These are phyloP conservation scores for Didymella exigua DNA, from an alignment of 2,329 filamentous ascomycete genomes.

Conservation along the genomic window DNA sequence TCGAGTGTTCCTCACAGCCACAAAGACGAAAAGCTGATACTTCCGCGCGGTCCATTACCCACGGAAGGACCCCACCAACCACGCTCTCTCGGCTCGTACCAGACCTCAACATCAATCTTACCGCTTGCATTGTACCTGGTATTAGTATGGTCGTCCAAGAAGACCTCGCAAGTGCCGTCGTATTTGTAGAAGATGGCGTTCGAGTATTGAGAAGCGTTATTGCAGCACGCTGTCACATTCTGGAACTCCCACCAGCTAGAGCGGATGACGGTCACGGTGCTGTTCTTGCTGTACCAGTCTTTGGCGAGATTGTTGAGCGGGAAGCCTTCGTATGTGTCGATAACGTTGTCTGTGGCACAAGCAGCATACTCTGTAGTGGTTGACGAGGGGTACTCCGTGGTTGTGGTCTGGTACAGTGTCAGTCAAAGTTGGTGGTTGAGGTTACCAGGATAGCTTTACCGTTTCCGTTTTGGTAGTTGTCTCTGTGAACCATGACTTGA, in stretches of 20 bases:
- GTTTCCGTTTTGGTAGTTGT: slow-evolving; percentile 5
- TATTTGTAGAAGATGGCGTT: slow-evolving; percentile 16
- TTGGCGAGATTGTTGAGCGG: slow-evolving; percentile 2
- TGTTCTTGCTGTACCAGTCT: slow-evolving; percentile 15
- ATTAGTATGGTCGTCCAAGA: not conserved
- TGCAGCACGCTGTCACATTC: slow-evolving; percentile 12
- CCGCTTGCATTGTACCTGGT: not conserved
- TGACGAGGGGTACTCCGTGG: slow-evolving; percentile 4
- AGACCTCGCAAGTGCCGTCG: slow-evolving; percentile 9
- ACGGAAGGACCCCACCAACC: slow-evolving; percentile 9
- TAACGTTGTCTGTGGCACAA: slow-evolving; percentile 9
- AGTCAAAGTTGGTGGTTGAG: not conserved
- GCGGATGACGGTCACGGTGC: slow-evolving; percentile 12
- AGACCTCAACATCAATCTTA: slow-evolving; percentile 8
- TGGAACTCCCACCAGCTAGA: slow-evolving; percentile 4
- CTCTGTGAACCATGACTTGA: slow-evolving; percentile 6
- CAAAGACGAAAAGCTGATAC: slow-evolving; percentile 11
- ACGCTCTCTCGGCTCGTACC: slow-evolving; percentile 10
- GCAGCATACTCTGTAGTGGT: slow-evolving; percentile 10
- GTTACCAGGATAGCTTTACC: not conserved
- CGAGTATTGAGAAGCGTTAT: not conserved
- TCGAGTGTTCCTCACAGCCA: not conserved
- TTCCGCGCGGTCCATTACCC: slow-evolving; percentile 9
- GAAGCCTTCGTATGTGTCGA: slow-evolving; percentile 7
- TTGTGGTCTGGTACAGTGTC: slow-evolving; percentile 3